phyloP scores from a whole-genome alignment of 2,329 filamentous ascomycete species.

The Fusarium multiceps region DNA sequence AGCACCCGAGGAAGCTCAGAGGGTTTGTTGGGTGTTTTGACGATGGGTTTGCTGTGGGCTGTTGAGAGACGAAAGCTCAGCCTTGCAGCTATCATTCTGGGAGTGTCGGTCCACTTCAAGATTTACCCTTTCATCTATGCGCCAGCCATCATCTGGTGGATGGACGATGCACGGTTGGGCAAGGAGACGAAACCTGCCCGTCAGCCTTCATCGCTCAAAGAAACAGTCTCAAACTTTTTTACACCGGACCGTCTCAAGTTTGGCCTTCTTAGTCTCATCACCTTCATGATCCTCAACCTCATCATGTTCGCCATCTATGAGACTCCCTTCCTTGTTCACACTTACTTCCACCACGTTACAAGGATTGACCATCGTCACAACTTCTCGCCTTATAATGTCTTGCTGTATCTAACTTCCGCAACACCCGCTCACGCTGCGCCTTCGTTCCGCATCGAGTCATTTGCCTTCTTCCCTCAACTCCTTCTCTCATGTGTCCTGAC shows the following conservation, averaged over 20 bases:
- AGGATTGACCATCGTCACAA: conserved; percentile 98
- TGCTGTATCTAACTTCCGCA: conserved; percentile 87
- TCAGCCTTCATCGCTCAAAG: conserved; percentile 36
- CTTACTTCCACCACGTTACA: conserved; percentile 91
- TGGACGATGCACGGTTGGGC: conserved; percentile 67
- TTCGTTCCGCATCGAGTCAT: conserved; percentile 71
- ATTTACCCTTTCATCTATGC: conserved; percentile 99
- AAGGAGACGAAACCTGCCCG: conserved; percentile 7
- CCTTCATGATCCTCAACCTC: conserved; percentile 79
- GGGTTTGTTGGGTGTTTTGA: conserved; percentile 86
- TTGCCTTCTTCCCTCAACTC: conserved; percentile 91
- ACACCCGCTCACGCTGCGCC: conserved; percentile 52
- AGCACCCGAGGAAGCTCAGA: conserved; percentile 95
- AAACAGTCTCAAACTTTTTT: conserved; percentile 56
- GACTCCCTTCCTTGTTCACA: conserved; percentile 84
- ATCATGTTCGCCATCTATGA: conserved; percentile 86
- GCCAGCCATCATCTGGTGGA: conserved; percentile 82
- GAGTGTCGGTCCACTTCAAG: conserved; percentile 93
- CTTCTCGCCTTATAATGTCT: conserved; percentile 94
- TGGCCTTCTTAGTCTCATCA: conserved; percentile 72
- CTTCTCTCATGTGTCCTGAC: conserved; percentile 82
- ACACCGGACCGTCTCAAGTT: conserved; percentile 68
- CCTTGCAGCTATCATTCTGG: conserved; percentile 80
- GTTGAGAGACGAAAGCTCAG: conserved; percentile 70
- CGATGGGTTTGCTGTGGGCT: conserved; percentile 86